A percentile compares a stretch with the other conserved stretches of the same genome.
Conservation (phyloP, 2,329 filamentous ascomycete species). For the Fusarium lyarnte region DNA sequence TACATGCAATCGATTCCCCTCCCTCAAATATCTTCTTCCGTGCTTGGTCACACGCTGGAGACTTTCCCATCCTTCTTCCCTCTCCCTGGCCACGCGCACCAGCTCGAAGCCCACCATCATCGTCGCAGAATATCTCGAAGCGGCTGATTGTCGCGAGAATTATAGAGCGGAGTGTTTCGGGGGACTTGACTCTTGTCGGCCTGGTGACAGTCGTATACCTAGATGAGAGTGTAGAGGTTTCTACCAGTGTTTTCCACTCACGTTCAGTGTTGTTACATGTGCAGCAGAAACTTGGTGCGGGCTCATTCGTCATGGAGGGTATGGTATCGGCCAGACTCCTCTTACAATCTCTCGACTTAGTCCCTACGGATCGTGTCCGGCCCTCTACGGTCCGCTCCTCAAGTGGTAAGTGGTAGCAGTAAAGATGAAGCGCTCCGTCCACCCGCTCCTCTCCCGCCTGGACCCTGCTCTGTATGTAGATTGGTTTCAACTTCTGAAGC, state of each 20-base stretch:
- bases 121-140: conserved; percentile 18
- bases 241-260: conserved; percentile 4
- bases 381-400: conserved; percentile 42
- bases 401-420: conserved; percentile 12
- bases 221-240: not conserved
- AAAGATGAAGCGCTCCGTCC: conserved; percentile 18
- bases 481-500: not conserved
- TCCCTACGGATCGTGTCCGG: conserved; percentile 35
- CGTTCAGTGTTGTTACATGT: not conserved
- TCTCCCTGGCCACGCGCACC: conserved; percentile 39
- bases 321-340: conserved; percentile 24
- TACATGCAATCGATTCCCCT: conserved; percentile 42
- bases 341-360: conserved; percentile 18
- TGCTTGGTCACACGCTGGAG: conserved; percentile 36
- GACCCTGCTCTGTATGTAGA: not conserved
- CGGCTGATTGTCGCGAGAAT: conserved; percentile 11
- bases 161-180: conserved; percentile 8
- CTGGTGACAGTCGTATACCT: conserved; percentile 10
- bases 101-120: conserved; percentile 30
- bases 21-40: conserved; percentile 22
- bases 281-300: not conserved
- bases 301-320: conserved; percentile 20
- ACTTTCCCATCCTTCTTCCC: conserved; percentile 30
- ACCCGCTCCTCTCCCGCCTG: conserved; percentile 23
- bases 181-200: conserved; percentile 14